Conservation (phyloP, 345 rosid species). For the Bruguiera parviflora region DNA sequence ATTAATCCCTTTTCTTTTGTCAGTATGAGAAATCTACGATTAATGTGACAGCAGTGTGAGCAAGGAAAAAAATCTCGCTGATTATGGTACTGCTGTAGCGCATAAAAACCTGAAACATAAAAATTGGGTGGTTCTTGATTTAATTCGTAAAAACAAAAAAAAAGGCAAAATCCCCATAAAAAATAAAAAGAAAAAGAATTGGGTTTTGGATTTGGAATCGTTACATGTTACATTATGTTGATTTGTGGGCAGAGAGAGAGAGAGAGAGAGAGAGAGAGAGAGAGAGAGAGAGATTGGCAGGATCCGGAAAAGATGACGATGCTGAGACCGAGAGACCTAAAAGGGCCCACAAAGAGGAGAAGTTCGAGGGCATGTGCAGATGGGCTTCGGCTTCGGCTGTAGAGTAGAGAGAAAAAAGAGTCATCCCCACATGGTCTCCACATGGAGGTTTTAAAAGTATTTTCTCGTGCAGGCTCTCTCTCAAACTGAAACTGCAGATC, state of each 20-base stretch:
- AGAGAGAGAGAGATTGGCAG: conserved; percentile 34
- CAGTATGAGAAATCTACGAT: no score
- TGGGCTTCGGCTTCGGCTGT: conserved; percentile 17
- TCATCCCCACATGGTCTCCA: conserved; percentile 50
- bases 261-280: conserved; percentile 4
- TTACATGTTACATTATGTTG: no score
- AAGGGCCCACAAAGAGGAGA: conserved; percentile 29
- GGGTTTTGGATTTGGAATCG: not conserved
- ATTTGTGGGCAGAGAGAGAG: no score
- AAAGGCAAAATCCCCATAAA: no score
- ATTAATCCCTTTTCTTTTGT: no score
- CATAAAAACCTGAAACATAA: no score
- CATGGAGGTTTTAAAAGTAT: conserved; percentile 40
- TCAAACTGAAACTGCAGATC: not conserved
- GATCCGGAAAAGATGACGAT: conserved; percentile 66
- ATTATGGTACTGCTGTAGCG: no score
- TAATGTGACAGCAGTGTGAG: no score
- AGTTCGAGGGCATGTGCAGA: conserved; percentile 37
- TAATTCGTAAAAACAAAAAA: no score
- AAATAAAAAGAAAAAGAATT: not conserved
- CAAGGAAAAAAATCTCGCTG: no score
- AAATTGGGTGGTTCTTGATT: no score
- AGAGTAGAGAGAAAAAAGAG: conserved; percentile 13
- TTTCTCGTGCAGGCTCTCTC: conserved; percentile 6
- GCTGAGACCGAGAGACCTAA: conserved; percentile 28